Percentiles rank a stretch among this genome's conserved stretches.
Evolutionary conservation across 495 filamentous ascomycete genomes (phyloP).

Genomic region (Xylona heveae): DNA sequence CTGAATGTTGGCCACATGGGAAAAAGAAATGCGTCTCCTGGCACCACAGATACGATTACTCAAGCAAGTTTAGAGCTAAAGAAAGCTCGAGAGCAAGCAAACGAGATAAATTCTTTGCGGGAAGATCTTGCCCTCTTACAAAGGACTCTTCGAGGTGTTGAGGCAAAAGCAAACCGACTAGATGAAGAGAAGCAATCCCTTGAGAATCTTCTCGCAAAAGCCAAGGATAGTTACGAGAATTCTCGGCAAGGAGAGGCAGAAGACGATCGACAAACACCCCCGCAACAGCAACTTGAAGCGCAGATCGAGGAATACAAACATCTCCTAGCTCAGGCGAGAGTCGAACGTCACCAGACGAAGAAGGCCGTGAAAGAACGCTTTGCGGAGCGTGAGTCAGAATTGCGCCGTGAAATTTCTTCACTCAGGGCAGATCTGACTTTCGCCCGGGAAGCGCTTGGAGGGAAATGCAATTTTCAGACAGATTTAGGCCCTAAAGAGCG

Average conservation of each 20-base stretch:
- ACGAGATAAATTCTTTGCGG: not conserved
- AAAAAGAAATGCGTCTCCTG: not conserved
- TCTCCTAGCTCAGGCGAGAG: not conserved
- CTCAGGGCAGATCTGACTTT: too few species aligned
- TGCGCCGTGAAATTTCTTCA: too few species aligned
- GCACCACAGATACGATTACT: not conserved
- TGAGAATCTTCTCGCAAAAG: conserved; percentile 6
- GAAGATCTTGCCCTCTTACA: not conserved
- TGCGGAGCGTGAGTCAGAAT: too few species aligned
- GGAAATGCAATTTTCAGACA: too few species aligned
- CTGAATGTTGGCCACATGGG: too few species aligned
- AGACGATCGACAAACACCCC: conserved; percentile 2
- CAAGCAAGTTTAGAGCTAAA: conserved; percentile 3
- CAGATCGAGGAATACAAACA: conserved; percentile 4
- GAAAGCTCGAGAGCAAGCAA: conserved; percentile 2
- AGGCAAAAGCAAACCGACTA: conserved; percentile 2
- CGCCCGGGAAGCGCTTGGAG: too few species aligned
- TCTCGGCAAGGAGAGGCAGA: not conserved
- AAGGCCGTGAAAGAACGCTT: too few species aligned
- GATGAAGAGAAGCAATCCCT: conserved; percentile 3
- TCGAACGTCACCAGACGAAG: not conserved
- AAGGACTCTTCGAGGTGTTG: not conserved
- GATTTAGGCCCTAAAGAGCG: too few species aligned
- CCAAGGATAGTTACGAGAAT: conserved; percentile 10
- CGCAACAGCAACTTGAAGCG: conserved; percentile 1